phyloP scores from a whole-genome alignment of 2,329 filamentous ascomycete genomes.

The Neoascochyta sp. region DNA sequence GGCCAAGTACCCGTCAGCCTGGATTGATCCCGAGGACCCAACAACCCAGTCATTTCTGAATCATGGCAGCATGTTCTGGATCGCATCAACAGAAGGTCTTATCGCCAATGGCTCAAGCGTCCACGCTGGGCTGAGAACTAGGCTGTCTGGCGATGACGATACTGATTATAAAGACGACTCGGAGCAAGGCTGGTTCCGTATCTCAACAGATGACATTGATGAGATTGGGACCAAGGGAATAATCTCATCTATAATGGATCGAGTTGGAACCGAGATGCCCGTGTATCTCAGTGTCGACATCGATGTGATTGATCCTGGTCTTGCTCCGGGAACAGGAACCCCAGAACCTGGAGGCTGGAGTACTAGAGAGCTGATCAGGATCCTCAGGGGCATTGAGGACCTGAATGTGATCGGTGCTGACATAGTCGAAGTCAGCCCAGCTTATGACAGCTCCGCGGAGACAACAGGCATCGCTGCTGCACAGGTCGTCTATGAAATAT shows the following conservation, averaged over 20 bases:
- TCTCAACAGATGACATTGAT: constrained; percentile 83
- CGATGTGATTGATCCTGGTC: constrained; percentile 72
- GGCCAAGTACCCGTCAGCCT: constrained; percentile 72
- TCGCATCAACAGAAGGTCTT: constrained; percentile 75
- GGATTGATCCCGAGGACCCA: constrained; percentile 53
- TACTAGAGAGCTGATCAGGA: constrained; percentile 78
- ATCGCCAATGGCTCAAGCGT: constrained; percentile 71
- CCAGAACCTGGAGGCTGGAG: constrained; percentile 91
- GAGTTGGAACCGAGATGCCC: constrained; percentile 69
- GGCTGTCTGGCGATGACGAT: constrained; percentile 61
- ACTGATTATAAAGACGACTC: constrained; percentile 70
- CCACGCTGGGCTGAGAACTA: constrained; percentile 78
- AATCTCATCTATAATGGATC: constrained; percentile 64
- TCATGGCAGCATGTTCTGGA: constrained; percentile 90
- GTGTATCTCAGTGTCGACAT: constrained; percentile 82
- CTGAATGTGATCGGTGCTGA: constrained; percentile 86
- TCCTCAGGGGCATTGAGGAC: constrained; percentile 74
- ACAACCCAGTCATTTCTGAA: constrained; percentile 71
- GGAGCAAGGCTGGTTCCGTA: constrained; percentile 72
- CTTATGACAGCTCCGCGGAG: constrained; percentile 77
- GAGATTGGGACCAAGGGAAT: constrained; percentile 71
- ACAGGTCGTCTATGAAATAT: constrained; percentile 80
- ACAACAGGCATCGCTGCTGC: constrained; percentile 78
- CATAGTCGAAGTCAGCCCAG: constrained; percentile 82
- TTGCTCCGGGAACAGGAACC: constrained; percentile 76